Evolutionary conservation across 768 basidiomycete genomes (phyloP).

Genomic region (Leucocoprinus leucothites): DNA sequence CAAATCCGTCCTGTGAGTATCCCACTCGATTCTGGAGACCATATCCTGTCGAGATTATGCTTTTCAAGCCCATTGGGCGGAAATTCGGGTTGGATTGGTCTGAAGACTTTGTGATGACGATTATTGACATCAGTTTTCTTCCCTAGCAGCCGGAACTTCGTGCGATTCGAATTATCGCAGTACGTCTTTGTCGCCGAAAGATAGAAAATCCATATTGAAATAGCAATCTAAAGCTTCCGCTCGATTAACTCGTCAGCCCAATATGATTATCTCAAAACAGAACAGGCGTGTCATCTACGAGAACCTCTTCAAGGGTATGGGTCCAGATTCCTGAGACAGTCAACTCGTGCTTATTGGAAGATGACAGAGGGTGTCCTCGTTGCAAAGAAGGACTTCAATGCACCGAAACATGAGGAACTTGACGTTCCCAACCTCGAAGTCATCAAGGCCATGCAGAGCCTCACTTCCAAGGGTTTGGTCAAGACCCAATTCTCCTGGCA

Average conservation of each 20-base stretch:
- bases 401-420: slow-evolving; percentile 92
- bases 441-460: slow-evolving; percentile 69
- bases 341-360: neutral
- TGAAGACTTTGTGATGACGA: slow-evolving; percentile 32
- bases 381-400: slow-evolving; percentile 99
- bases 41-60: slow-evolving; percentile 17
- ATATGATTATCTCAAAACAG: slow-evolving; percentile 96
- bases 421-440: slow-evolving; percentile 69
- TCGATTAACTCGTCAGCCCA: slow-evolving; percentile 37
- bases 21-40: slow-evolving; percentile 18
- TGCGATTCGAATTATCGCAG: slow-evolving; percentile 37
- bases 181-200: slow-evolving; percentile 21
- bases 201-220: neutral
- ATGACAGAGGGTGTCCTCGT: slow-evolving; percentile 92
- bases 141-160: slow-evolving; percentile 33
- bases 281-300: slow-evolving; percentile 97
- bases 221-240: slow-evolving; percentile 25
- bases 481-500: slow-evolving; percentile 99
- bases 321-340: neutral
- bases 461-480: slow-evolving; percentile 78
- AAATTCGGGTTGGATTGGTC: slow-evolving; percentile 36
- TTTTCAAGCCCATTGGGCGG: slow-evolving; percentile 23
- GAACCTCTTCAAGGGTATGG: slow-evolving; percentile 98
- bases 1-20: slow-evolving; percentile 39
- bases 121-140: slow-evolving; percentile 22